Percentiles rank a stretch among this genome's conserved stretches.
These are phyloP conservation scores for Cystobasidium ongulense DNA, from an alignment of 768 basidiomycete genomes.

Conservation along the genomic window DNA sequence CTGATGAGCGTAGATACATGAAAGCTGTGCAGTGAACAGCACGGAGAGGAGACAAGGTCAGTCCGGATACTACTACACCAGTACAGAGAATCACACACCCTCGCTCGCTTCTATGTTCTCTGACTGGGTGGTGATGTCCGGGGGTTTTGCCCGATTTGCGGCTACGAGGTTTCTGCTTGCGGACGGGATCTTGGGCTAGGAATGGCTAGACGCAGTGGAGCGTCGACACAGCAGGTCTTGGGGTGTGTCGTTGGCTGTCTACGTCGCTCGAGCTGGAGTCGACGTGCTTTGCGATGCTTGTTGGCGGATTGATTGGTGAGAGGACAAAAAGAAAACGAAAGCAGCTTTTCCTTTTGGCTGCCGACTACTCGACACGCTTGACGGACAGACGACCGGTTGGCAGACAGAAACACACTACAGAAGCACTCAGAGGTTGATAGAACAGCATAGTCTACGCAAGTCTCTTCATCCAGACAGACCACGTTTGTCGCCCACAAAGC, in stretches of 20 bases:
- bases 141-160: neutral
- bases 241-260: neutral
- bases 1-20: constrained; percentile 23
- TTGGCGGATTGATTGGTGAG: neutral
- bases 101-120: neutral
- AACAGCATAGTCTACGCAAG: neutral
- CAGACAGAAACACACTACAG: neutral
- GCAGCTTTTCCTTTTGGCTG: neutral
- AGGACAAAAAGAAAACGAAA: neutral
- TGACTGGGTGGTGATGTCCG: neutral
- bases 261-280: no score
- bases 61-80: neutral
- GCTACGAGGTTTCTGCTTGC: constrained; percentile 1
- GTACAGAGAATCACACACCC: neutral
- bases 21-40: constrained; percentile 7
- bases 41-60: neutral
- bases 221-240: neutral
- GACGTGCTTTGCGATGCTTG: neutral
- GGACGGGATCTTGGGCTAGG: constrained; percentile 13
- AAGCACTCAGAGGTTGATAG: no score
- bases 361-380: neutral
- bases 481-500: neutral
- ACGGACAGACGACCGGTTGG: neutral
- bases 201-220: neutral
- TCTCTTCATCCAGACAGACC: neutral